Evolutionary conservation across 805 yeast genomes (phyloP).

Genomic region (Kluyveromyces lactis): DNA sequence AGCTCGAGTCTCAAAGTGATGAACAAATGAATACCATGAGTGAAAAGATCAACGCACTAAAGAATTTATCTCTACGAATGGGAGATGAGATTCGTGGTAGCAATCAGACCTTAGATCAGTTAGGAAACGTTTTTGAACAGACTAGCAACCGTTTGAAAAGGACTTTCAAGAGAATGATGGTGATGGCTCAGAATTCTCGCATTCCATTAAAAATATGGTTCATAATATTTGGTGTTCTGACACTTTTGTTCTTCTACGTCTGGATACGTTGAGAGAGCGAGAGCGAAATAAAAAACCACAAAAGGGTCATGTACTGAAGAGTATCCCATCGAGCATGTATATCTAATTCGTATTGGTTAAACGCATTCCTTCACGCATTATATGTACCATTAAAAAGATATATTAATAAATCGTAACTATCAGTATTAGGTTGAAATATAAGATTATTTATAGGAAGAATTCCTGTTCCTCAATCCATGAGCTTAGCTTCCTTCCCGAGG

Average conservation of each 20-base stretch:
- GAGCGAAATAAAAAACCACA: too few species aligned
- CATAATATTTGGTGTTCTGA: constrained; percentile 37
- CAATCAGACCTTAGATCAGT: constrained; percentile 35
- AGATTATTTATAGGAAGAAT: too few species aligned
- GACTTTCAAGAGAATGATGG: constrained; percentile 49
- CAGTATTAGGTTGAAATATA: too few species aligned
- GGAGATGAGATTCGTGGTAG: constrained; percentile 58
- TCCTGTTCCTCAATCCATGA: neutral
- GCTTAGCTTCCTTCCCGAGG: constrained; percentile 2
- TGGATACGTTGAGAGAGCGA: constrained; percentile 30
- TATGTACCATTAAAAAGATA: too few species aligned
- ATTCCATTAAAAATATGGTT: constrained; percentile 61
- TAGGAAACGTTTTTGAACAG: constrained; percentile 39
- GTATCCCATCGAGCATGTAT: too few species aligned
- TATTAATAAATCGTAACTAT: too few species aligned
- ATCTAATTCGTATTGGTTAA: too few species aligned
- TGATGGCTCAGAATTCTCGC: constrained; percentile 56
- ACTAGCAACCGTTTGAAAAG: constrained; percentile 40
- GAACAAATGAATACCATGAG: constrained; percentile 49
- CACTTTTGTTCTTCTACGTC: constrained; percentile 43
- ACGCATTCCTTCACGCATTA: too few species aligned
- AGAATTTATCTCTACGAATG: constrained; percentile 47
- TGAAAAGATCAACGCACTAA: constrained; percentile 45
- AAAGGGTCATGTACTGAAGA: too few species aligned
- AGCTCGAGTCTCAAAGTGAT: constrained; percentile 59